phyloP scores from a whole-genome alignment of 164 flowering plant species.

The Litsea cubeba region DNA sequence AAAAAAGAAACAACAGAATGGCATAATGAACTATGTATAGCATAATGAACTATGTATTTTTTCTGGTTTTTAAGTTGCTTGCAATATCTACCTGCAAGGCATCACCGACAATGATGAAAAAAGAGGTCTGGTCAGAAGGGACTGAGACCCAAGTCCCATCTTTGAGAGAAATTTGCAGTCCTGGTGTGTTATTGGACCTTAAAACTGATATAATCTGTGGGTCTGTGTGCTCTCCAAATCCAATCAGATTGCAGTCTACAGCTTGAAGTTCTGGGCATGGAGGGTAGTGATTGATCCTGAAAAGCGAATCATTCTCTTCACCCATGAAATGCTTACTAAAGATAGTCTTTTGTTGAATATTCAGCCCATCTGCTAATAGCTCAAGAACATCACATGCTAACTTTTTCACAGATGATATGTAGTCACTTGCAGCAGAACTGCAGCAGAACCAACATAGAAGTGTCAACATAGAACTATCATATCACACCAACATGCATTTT shows the following conservation, averaged over 20 bases:
- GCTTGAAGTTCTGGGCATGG: constrained; percentile 56
- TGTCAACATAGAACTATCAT: background rate
- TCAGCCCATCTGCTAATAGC: constrained; percentile 58
- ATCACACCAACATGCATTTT: background rate
- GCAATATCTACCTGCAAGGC: constrained; percentile 58
- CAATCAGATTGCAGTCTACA: constrained; percentile 43
- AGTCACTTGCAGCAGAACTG: constrained; percentile 46
- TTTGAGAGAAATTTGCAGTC: constrained; percentile 64
- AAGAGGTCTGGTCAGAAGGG: constrained; percentile 73
- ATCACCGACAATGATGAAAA: constrained; percentile 87
- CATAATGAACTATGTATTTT: background rate
- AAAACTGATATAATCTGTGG: constrained; percentile 82
- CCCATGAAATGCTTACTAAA: constrained; percentile 54
- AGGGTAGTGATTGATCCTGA: constrained; percentile 87
- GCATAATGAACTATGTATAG: background rate
- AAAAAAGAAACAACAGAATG: too few relatives aligned
- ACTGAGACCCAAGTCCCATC: constrained; percentile 91
- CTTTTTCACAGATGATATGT: constrained; percentile 42
- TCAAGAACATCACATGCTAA: constrained; percentile 54
- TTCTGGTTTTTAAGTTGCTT: background rate
- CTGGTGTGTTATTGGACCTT: constrained; percentile 74
- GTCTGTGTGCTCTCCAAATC: constrained; percentile 97
- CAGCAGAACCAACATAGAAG: background rate
- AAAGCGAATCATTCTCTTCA: constrained; percentile 65
- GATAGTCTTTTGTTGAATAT: constrained; percentile 38